Conservation (phyloP, 805 yeast genomes). For the Myxozyma lipomycoides region DNA sequence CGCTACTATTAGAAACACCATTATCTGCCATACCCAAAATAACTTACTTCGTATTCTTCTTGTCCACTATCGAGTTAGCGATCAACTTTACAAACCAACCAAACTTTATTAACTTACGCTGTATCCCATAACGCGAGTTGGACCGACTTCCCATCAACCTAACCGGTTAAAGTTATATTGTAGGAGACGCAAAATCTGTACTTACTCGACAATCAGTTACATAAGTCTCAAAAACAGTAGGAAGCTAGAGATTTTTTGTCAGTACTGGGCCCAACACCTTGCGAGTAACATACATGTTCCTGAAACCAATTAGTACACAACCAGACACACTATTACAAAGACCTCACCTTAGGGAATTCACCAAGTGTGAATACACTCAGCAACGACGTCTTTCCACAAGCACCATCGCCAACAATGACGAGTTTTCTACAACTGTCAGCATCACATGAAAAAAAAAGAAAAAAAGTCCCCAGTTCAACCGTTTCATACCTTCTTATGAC, state of each 20-base stretch:
- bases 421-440: conserved; percentile 52
- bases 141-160: conserved; percentile 82
- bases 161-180: no score
- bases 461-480: not conserved
- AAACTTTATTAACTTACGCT: conserved; percentile 44
- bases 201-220: conserved; percentile 80
- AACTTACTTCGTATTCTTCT: conserved; percentile 72
- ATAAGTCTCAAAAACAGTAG: conserved; percentile 91
- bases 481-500: conserved; percentile 18
- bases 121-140: conserved; percentile 91
- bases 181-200: not conserved
- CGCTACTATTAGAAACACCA: conserved; percentile 37
- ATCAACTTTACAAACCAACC: not conserved
- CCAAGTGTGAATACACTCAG: conserved; percentile 90
- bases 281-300: conserved; percentile 27
- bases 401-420: conserved; percentile 93
- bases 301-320: not conserved
- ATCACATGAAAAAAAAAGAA: not conserved
- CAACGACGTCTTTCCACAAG: conserved; percentile 88
- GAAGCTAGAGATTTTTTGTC: conserved; percentile 51
- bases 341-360: conserved; percentile 74
- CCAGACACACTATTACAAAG: not conserved
- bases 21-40: not conserved
- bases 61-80: conserved; percentile 51
- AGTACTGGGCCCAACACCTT: not conserved